These are phyloP conservation scores for Crataegus laevigata DNA, from an alignment of 306 rosid genomes.

Conservation along the genomic window DNA sequence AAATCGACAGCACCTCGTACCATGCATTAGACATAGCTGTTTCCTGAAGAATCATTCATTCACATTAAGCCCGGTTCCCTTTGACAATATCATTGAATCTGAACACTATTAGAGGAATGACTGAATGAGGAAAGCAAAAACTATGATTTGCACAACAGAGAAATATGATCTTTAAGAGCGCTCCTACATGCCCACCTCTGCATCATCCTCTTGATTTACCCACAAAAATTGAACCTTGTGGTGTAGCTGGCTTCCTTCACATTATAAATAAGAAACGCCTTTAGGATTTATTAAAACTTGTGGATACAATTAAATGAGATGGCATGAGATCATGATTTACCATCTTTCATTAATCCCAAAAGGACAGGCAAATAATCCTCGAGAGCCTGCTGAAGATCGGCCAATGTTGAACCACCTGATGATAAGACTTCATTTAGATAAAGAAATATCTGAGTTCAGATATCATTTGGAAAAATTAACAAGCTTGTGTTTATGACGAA, in stretches of 20 bases:
- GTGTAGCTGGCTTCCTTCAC: conserved; percentile 88
- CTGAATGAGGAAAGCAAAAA: neutral
- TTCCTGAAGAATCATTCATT: conserved; percentile 55
- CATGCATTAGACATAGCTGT: conserved; percentile 78
- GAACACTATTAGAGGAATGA: neutral
- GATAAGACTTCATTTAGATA: conserved; percentile 25
- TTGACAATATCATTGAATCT: conserved; percentile 12
- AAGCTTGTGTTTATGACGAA: conserved; percentile 26
- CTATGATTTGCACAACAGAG: neutral
- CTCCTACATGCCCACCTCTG: conserved; percentile 49
- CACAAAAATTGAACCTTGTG: conserved; percentile 77
- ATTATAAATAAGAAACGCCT: conserved; percentile 16
- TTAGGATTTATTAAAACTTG: conserved; percentile 18
- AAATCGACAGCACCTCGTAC: conserved; percentile 95
- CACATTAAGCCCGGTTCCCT: conserved; percentile 20
- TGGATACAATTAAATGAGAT: conserved; percentile 10
- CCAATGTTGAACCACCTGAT: conserved; percentile 84
- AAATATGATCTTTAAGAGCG: neutral
- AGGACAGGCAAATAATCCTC: conserved; percentile 92
- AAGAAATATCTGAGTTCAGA: conserved; percentile 21
- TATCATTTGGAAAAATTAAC: conserved; percentile 7
- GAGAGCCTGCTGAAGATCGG: conserved; percentile 84
- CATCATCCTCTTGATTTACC: conserved; percentile 94
- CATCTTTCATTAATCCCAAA: conserved; percentile 90
- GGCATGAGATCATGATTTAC: conserved; percentile 30